phyloP scores from a whole-genome alignment of 257 asterid genomes.

The Echium plantagineum region DNA sequence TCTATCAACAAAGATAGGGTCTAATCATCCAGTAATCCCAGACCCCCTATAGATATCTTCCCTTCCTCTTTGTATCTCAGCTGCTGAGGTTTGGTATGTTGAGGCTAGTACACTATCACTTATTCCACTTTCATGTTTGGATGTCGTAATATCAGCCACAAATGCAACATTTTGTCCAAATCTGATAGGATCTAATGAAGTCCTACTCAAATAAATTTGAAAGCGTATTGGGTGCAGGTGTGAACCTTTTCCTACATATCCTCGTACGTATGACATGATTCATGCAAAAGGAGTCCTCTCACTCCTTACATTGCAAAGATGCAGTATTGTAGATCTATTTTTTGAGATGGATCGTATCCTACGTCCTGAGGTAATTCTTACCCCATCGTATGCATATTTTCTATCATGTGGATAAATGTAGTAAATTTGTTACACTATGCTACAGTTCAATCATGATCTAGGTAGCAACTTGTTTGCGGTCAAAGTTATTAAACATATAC shows the following conservation, averaged over 20 bases:
- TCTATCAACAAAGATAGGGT: no score
- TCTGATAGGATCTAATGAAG: background rate
- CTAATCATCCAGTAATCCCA: no score
- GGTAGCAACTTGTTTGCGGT: background rate
- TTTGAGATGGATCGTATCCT: conserved; percentile 89
- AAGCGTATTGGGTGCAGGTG: conserved; percentile 42
- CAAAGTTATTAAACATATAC: background rate
- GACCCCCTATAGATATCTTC: no score
- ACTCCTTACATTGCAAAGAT: conserved; percentile 36
- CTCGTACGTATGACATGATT: conserved; percentile 89
- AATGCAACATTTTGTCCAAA: no score
- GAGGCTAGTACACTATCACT: no score
- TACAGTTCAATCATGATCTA: background rate
- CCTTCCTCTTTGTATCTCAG: no score
- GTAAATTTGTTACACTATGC: background rate
- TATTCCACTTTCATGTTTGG: no score
- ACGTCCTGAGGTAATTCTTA: conserved; percentile 75
- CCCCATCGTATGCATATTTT: background rate
- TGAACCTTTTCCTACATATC: conserved; percentile 92
- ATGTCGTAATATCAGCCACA: no score
- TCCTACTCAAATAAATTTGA: conserved; percentile 1
- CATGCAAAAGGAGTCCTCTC: conserved; percentile 70
- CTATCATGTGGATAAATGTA: background rate
- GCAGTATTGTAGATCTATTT: conserved; percentile 49
- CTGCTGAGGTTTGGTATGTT: no score